Evolutionary conservation across 2,329 filamentous ascomycete species (phyloP).

Genomic region (Trichoderma koningii): DNA sequence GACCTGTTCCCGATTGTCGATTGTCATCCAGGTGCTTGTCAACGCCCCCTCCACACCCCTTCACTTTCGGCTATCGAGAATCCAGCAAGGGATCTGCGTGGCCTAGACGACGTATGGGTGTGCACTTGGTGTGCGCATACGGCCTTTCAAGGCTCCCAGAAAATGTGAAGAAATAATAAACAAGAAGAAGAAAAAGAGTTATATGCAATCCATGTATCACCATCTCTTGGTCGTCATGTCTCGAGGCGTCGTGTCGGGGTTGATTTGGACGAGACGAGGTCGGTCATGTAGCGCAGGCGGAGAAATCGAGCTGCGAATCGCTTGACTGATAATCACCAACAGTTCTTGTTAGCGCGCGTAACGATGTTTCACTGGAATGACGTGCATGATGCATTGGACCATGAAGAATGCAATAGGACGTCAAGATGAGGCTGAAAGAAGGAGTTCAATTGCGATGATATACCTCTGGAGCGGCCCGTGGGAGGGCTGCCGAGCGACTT

Average conservation of each 20-base stretch:
- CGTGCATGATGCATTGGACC: constrained; percentile 8
- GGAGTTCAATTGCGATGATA: constrained; percentile 6
- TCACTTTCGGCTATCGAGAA: constrained; percentile 20
- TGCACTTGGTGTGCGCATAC: background rate
- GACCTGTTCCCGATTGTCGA: background rate
- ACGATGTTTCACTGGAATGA: constrained; percentile 13
- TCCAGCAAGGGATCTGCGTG: constrained; percentile 17
- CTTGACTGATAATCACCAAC: constrained; percentile 8
- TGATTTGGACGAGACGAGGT: constrained; percentile 19
- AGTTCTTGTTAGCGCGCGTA: constrained; percentile 15
- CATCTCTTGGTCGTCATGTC: background rate
- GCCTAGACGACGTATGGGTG: background rate
- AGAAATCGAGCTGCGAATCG: constrained; percentile 24
- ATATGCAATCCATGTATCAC: background rate
- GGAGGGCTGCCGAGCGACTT: constrained; percentile 1
- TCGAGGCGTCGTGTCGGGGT: constrained; percentile 21
- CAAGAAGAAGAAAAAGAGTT: background rate
- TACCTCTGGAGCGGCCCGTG: constrained; percentile 18
- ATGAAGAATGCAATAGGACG: background rate
- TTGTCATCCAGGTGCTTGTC: background rate
- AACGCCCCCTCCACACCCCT: constrained; percentile 6
- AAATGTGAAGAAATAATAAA: background rate
- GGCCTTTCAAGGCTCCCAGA: background rate
- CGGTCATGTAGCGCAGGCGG: constrained; percentile 23
- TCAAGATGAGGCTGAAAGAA: background rate